Evolutionary conservation across 768 basidiomycete genomes (phyloP), one percentile per base, ranked within the genome.

Genomic region (Lactarius sp.): DNA sequence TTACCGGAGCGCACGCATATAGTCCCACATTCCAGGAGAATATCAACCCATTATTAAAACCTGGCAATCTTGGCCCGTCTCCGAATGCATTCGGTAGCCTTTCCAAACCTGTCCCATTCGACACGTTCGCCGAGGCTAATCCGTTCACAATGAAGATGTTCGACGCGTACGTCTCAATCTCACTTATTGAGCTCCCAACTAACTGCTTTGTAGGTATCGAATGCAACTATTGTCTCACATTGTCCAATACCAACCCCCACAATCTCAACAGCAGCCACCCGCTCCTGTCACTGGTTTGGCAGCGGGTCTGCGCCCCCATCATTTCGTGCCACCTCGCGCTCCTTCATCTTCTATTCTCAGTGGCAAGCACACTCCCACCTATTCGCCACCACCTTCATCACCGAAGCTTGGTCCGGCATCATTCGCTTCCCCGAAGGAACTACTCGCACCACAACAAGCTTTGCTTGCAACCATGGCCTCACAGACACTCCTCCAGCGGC

Each of bases 181-280:
- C 36, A 37, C 27, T 39, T 4, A 39, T 62, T 55, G 14, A 34
- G 47, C 68, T 56, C 52, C 60, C 60, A 54, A 61, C 52, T 56
- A 20, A 56, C 58, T 20, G 12, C 18, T 12, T 47, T 61, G 37
- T 65, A 84, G 83, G 7, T 87, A 87, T 72, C 83, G 94, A 44
- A 92, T 92, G 88, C 94, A 96, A 66, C 80, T 96, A 0, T 96
- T 93, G 94, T 83, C 86, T 49, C 84, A 88, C 76, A 89, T 96
- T 84, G 92, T 90, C 0, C 80, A 85, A 41, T 91, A 92, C 56
- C 57, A 52, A 58, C 52, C 59, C 0, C 79, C 85, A 8, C 58
- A 49, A 41, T 91, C 92, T 7, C 66, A 62, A 12, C 41, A 31
- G 16, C 66, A 62, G 27, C 60, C 60, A 27, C 34, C 61, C 59